Evolutionary conservation across 2,329 filamentous ascomycete genomes (phyloP).

Genomic region (Epichloe sp.): DNA sequence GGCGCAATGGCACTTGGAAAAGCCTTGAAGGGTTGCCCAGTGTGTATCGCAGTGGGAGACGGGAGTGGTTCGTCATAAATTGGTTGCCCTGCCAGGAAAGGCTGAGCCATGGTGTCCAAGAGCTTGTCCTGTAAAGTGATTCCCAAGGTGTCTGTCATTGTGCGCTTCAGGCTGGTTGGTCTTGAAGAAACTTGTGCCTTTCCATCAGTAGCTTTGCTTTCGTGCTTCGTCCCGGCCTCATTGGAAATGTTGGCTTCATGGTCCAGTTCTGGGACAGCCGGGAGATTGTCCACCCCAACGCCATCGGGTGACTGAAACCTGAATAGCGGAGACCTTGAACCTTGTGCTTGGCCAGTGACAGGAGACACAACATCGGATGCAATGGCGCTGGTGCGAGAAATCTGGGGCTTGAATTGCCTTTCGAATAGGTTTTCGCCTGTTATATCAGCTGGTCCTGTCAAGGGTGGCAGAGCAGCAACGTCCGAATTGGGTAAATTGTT

Average conservation of each 20-base stretch:
- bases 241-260: slow-evolving; percentile 36
- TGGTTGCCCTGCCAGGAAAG: slow-evolving; percentile 45
- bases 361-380: slow-evolving; percentile 23
- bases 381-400: slow-evolving; percentile 36
- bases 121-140: slow-evolving; percentile 69
- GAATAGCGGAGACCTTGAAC: slow-evolving; percentile 9
- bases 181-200: slow-evolving; percentile 43
- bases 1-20: slow-evolving; percentile 39
- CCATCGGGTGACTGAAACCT: slow-evolving; percentile 6
- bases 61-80: slow-evolving; percentile 22
- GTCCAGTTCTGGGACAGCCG: slow-evolving; percentile 10
- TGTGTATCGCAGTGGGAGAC: slow-evolving; percentile 31
- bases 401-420: slow-evolving; percentile 53
- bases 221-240: slow-evolving; percentile 43
- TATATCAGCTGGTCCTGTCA: slow-evolving; percentile 67
- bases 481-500: slow-evolving; percentile 44
- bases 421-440: slow-evolving; percentile 76
- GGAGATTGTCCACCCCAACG: slow-evolving; percentile 7
- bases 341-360: slow-evolving; percentile 9
- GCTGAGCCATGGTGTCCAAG: slow-evolving; percentile 72
- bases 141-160: slow-evolving; percentile 70
- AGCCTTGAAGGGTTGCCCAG: slow-evolving; percentile 25
- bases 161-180: slow-evolving; percentile 64
- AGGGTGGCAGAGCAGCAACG: slow-evolving; percentile 36
- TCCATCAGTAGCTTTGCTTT: slow-evolving; percentile 30